Conservation (phyloP, 23 red algal species). For the Pyropia haitanensis region DNA sequence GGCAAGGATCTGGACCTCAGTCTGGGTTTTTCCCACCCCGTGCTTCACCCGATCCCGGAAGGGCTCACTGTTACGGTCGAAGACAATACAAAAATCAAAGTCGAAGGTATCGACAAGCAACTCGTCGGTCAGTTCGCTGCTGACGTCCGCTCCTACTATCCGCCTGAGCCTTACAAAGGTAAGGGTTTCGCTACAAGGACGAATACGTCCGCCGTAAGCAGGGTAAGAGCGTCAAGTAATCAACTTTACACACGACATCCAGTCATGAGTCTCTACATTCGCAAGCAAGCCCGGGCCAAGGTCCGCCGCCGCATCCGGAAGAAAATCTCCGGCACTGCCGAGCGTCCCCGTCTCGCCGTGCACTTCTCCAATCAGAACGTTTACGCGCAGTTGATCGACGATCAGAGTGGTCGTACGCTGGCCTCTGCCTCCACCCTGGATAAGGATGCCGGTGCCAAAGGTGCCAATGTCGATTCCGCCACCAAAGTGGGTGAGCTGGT, state of each 20-base stretch:
- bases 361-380: background rate
- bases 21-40: background rate
- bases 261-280: too few relatives aligned
- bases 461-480: background rate
- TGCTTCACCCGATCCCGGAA: background rate
- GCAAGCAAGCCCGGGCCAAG: background rate
- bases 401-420: background rate
- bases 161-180: conserved; percentile 1
- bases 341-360: background rate
- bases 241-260: background rate
- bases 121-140: conserved; percentile 2
- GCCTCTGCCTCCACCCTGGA: background rate
- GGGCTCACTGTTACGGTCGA: background rate
- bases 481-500: background rate
- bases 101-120: background rate
- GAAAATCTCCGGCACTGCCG: conserved; percentile 1
- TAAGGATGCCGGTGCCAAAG: background rate
- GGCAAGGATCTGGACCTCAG: too few relatives aligned
- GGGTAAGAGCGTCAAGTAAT: background rate
- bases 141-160: background rate
- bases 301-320: background rate
- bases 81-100: background rate
- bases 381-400: conserved; percentile 3
- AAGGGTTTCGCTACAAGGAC: background rate
- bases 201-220: background rate